These are phyloP conservation scores for Bolboschoenus planiculmis DNA, from an alignment of 176 grass and related monocot genomes.

Conservation along the genomic window DNA sequence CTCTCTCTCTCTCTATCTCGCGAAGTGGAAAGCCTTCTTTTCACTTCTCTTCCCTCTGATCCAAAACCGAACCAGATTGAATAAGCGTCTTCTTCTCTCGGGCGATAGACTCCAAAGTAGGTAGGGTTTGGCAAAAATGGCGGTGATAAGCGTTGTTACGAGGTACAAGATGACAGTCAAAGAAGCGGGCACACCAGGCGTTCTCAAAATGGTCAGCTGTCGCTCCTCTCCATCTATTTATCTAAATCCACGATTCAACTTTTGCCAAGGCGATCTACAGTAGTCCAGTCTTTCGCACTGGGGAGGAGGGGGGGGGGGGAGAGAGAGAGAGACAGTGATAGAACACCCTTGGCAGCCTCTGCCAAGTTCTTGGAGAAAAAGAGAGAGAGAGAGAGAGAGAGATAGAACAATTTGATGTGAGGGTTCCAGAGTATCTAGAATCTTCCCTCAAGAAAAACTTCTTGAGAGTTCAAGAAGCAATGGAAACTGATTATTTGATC, in stretches of 20 bases:
- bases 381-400: no score
- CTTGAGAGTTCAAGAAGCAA: not conserved
- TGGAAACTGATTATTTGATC: not conserved
- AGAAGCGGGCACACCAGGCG: constrained; percentile 65
- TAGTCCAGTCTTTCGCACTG: no score
- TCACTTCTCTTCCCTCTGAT: not conserved
- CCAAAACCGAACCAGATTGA: not conserved
- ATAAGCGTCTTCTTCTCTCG: not conserved
- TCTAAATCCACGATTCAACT: not conserved
- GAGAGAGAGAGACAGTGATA: no score
- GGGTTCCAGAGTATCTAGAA: not conserved
- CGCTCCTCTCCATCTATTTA: not conserved
- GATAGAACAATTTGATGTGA: no score
- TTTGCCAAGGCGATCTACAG: no score
- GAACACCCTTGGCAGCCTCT: no score
- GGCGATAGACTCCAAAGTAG: not conserved
- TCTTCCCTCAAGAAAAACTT: not conserved
- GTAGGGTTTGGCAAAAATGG: constrained; percentile 25
- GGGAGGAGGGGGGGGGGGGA: no score
- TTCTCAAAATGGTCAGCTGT: constrained; percentile 69
- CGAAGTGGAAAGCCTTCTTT: not conserved
- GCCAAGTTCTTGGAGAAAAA: no score
- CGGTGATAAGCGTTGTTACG: constrained; percentile 32
- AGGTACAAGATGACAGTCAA: constrained; percentile 83
- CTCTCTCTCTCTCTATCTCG: not conserved